phyloP scores from a whole-genome alignment of 2,329 filamentous ascomycete genomes.

The Pseudopyricularia javanii region DNA sequence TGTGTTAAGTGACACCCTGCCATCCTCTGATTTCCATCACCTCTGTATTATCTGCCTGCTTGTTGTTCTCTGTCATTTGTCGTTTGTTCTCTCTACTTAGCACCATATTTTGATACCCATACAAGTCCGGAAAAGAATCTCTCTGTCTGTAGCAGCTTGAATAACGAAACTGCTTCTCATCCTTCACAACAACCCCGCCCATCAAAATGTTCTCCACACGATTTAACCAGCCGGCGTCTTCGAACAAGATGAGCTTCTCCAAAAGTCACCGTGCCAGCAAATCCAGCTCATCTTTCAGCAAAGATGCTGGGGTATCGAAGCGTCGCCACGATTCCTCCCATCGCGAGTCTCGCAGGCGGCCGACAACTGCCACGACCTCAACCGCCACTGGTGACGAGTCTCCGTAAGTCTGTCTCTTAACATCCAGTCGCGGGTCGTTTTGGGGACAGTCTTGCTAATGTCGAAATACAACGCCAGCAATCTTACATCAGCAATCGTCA shows the following conservation, averaged over 20 bases:
- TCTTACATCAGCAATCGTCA: slow-evolving; percentile 59
- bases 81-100: neutral
- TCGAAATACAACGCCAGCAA: slow-evolving; percentile 24
- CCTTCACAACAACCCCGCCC: neutral
- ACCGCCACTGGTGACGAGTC: slow-evolving; percentile 9
- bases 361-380: slow-evolving; percentile 31
- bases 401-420: slow-evolving; percentile 21
- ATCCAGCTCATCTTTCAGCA: slow-evolving; percentile 42
- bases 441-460: neutral
- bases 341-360: slow-evolving; percentile 37
- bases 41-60: neutral
- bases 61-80: neutral
- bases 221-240: slow-evolving; percentile 1
- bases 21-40: neutral
- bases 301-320: slow-evolving; percentile 40
- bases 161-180: neutral
- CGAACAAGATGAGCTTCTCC: slow-evolving; percentile 36
- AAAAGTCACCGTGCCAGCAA: slow-evolving; percentile 37
- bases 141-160: neutral
- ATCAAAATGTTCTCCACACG: slow-evolving; percentile 1
- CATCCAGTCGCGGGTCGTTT: neutral
- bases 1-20: neutral
- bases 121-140: neutral
- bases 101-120: neutral
- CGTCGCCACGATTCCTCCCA: slow-evolving; percentile 39